Evolutionary conservation across 2,329 filamentous ascomycete species (phyloP).

Genomic region (Colletotrichum costaricense): DNA sequence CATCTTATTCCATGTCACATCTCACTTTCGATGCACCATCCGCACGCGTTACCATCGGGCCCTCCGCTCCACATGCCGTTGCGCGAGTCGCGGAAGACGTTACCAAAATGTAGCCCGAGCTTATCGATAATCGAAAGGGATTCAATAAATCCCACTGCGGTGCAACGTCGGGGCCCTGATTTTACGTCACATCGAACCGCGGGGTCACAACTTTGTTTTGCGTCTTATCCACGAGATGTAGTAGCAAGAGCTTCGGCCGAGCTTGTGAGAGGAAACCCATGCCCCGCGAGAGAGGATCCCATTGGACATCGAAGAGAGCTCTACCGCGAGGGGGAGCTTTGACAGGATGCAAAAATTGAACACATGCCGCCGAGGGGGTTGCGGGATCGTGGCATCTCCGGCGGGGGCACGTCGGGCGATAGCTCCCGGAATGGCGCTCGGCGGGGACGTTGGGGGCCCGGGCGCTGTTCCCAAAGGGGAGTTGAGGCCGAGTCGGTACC

Average conservation of each 20-base stretch:
- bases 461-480: conserved; percentile 27
- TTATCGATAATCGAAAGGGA: conserved; percentile 4
- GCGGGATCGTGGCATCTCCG: conserved; percentile 30
- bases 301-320: conserved; percentile 11
- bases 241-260: neutral
- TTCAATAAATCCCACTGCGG: conserved; percentile 15
- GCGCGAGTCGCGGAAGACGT: conserved; percentile 28
- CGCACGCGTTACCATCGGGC: neutral
- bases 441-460: conserved; percentile 7
- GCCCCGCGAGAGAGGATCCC: neutral
- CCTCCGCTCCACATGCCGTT: neutral
- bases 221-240: neutral
- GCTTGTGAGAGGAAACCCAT: conserved; percentile 5
- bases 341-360: neutral
- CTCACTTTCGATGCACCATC: conserved; percentile 12
- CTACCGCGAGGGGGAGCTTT: neutral
- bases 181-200: conserved; percentile 24
- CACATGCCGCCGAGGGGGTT: conserved; percentile 27
- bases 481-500: conserved; percentile 14
- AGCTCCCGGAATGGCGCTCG: conserved; percentile 23
- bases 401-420: conserved; percentile 23
- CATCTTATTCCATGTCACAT: conserved; percentile 20
- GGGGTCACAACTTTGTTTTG: conserved; percentile 9
- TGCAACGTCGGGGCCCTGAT: conserved; percentile 19
- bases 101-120: conserved; percentile 1